A percentile compares a stretch with the other conserved stretches of the same genome.
Conservation (phyloP, 352 stramenopile genomes). For the Globisporangium alternatum region DNA sequence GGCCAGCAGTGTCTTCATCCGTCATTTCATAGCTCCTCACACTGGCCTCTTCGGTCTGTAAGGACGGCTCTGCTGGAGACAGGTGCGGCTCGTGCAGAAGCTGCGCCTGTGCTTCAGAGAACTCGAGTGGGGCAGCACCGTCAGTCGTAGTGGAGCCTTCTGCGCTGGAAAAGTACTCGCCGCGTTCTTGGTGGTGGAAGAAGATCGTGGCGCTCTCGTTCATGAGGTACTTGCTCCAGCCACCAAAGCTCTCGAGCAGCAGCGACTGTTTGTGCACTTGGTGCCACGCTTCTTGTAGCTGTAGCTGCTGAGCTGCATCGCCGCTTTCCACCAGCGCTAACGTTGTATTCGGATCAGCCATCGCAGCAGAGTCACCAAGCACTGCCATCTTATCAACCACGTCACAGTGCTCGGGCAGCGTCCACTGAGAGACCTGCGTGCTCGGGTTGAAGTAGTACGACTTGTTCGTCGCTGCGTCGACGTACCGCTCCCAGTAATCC, state of each 20-base stretch:
- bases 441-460: slow-evolving; percentile 51
- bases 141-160: not conserved
- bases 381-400: slow-evolving; percentile 8
- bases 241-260: slow-evolving; percentile 20
- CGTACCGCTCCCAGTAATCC: slow-evolving; percentile 45
- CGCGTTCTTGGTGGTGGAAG: slow-evolving; percentile 17
- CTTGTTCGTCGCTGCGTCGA: slow-evolving; percentile 45
- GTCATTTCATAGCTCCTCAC: not conserved
- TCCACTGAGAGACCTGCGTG: slow-evolving; percentile 43
- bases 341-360: not conserved
- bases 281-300: slow-evolving; percentile 1
- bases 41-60: not conserved
- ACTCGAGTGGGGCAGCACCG: slow-evolving; percentile 5
- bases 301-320: not conserved
- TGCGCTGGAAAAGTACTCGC: slow-evolving; percentile 9
- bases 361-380: too few relatives aligned
- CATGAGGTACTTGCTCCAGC: slow-evolving; percentile 19
- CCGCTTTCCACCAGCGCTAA: not conserved
- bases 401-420: slow-evolving; percentile 16
- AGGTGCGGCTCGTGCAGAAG: not conserved
- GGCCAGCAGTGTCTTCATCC: not conserved
- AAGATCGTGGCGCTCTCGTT: slow-evolving; percentile 8
- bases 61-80: not conserved
- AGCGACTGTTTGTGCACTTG: slow-evolving; percentile 2
- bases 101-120: slow-evolving; percentile 14